Conservation (phyloP, 176 grass and related monocot genomes). For the Rhynchospora pubera region DNA sequence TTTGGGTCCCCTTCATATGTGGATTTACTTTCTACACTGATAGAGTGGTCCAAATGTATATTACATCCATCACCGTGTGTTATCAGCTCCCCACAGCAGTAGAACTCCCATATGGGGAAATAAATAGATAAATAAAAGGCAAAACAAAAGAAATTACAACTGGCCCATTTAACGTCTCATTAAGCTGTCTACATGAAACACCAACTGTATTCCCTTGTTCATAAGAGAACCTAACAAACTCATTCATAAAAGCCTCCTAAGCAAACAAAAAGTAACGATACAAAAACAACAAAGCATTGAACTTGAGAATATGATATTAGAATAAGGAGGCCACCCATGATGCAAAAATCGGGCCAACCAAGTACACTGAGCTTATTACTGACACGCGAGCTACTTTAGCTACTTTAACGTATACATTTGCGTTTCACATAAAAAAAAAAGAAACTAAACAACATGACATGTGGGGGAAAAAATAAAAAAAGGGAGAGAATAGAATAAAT, state of each 20-base stretch:
- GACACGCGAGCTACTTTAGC: not conserved
- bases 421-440: not conserved
- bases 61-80: too few relatives aligned
- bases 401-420: slow-evolving; percentile 13
- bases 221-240: not conserved
- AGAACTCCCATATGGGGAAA: too few relatives aligned
- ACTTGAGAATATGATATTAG: not conserved
- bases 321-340: not conserved
- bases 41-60: too few relatives aligned
- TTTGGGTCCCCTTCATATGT: not conserved
- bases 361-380: slow-evolving; percentile 13
- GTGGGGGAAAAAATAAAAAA: not conserved
- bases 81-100: too few relatives aligned
- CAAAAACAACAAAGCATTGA: not conserved
- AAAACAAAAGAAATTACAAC: not conserved
- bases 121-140: too few relatives aligned
- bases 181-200: not conserved
- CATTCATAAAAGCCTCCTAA: not conserved
- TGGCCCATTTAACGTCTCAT: not conserved
- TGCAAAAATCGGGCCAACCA: not conserved
- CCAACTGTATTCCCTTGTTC: not conserved
- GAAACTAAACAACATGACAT: slow-evolving; percentile 4
- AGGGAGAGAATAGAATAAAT: slow-evolving; percentile 13
- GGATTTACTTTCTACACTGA: not conserved
- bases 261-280: not conserved